Evolutionary conservation across 208 protist species (phyloP).

Genomic region (Trypanosoma scelopori): DNA sequence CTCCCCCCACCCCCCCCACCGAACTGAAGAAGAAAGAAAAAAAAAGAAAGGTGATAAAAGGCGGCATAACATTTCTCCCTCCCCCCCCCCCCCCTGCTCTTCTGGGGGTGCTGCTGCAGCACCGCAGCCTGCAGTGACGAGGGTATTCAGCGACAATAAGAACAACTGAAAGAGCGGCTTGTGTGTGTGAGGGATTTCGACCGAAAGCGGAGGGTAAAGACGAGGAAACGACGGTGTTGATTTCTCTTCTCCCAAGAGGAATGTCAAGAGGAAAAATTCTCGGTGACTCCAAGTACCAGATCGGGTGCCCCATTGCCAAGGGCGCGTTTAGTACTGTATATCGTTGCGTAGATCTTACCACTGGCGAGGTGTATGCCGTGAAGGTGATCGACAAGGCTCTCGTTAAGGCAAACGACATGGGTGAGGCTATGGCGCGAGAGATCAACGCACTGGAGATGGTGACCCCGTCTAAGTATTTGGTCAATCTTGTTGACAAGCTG

Average conservation of each 20-base stretch:
- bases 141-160: too few relatives aligned
- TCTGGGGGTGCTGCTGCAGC: too few relatives aligned
- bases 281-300: slow-evolving; percentile 58
- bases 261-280: slow-evolving; percentile 63
- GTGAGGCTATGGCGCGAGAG: slow-evolving; percentile 57
- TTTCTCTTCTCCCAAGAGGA: slow-evolving; percentile 10
- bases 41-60: too few relatives aligned
- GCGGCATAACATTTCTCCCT: too few relatives aligned
- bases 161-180: too few relatives aligned
- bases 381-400: slow-evolving; percentile 67
- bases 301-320: slow-evolving; percentile 54
- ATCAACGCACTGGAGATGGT: slow-evolving; percentile 66
- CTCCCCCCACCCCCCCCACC: not conserved
- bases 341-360: slow-evolving; percentile 48
- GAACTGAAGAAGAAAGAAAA: not conserved
- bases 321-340: slow-evolving; percentile 88
- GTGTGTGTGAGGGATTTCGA: too few relatives aligned
- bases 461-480: slow-evolving; percentile 47
- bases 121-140: too few relatives aligned
- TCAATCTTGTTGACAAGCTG: slow-evolving; percentile 69
- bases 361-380: slow-evolving; percentile 51
- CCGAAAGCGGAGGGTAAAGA: not conserved
- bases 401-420: slow-evolving; percentile 51
- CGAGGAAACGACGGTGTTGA: slow-evolving; percentile 5
- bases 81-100: too few relatives aligned